These are phyloP conservation scores for Lichtheimia ramosa DNA, from an alignment of 371 early-diverging fungal species.

Conservation along the genomic window DNA sequence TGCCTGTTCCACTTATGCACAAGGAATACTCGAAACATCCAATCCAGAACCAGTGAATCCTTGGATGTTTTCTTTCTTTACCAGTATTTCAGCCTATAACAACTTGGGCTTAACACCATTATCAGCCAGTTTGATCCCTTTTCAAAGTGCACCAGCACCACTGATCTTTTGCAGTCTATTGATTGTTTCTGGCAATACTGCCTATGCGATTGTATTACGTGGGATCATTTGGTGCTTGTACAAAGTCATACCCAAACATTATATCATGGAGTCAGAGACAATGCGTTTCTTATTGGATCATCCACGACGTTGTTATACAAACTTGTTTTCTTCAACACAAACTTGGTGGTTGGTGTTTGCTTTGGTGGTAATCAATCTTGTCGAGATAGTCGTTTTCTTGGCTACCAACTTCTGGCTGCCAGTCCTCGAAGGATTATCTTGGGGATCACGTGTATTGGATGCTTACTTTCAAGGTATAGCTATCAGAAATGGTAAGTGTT, in stretches of 20 bases:
- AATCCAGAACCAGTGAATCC: constrained; percentile 15
- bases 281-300: constrained; percentile 19
- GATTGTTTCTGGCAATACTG: constrained; percentile 17
- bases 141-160: constrained; percentile 14
- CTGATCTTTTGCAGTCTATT: constrained; percentile 9
- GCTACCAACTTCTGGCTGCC: constrained; percentile 40
- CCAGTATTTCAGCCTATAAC: constrained; percentile 13
- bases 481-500: constrained; percentile 33
- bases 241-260: constrained; percentile 24
- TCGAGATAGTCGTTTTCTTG: constrained; percentile 32
- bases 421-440: constrained; percentile 26
- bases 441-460: constrained; percentile 33
- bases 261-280: constrained; percentile 10
- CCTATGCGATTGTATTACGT: constrained; percentile 17
- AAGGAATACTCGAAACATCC: constrained; percentile 17
- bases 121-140: constrained; percentile 16
- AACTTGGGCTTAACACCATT: constrained; percentile 14
- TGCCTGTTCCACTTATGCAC: constrained; percentile 28
- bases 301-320: constrained; percentile 22
- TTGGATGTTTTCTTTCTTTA: constrained; percentile 22
- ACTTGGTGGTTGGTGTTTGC: constrained; percentile 20
- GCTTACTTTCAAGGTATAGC: constrained; percentile 43
- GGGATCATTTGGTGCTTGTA: constrained; percentile 20
- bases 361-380: constrained; percentile 20
- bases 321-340: constrained; percentile 15